Evolutionary conservation across 2,329 filamentous ascomycete species (phyloP), one percentile per base, ranked within the genome.

Genomic region (Sporothrix mexicana): DNA sequence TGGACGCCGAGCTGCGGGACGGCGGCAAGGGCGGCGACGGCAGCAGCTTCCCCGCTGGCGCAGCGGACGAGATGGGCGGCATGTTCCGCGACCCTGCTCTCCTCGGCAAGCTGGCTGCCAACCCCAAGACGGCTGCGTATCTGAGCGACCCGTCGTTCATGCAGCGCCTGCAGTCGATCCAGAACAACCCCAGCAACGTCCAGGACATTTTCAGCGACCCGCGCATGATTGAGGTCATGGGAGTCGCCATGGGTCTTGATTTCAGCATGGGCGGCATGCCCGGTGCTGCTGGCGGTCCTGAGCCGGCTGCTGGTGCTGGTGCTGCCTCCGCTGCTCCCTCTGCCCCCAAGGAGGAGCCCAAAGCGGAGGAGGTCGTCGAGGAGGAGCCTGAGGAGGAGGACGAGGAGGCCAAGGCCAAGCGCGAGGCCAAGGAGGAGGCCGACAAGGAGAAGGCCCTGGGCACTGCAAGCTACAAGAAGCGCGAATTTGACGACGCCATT

Each of bases 401-500:
- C 2, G 69, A 71, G n/a, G 72, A 62, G 53, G 25, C 51, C 17
- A 43, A 30, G 53, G 86, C 92, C 74, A 94, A 95, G 83, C 93
- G 93, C 84, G 93, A 96, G 86, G 93, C 94, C 55, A 97, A 98
- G 86, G 93, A 92, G 79, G 93, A 92, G 75, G 96, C 95, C 61
- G 96, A 99, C 78, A 93, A 94, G 81, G 93, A 98, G 84, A 99
- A 99, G 89, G 93, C 91, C 43, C 86, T 97, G 73, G 96, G 96
- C 73, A 99, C 95, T 15, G 94, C 96, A 78, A 91, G 92, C 82
- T 99, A 99, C 88, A 99, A 99, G 91, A 98, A 98, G 89, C 92
- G 94, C 77, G 91, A 98, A 80, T 98, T 99, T 77, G 96, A 98
- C 78, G 90, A 92, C 79, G 96, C 96, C 69, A 98, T 99, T 78